Base-by-base conservation (phyloP, 2,329 filamentous ascomycete species). In the Neonectria sp. region DNA sequence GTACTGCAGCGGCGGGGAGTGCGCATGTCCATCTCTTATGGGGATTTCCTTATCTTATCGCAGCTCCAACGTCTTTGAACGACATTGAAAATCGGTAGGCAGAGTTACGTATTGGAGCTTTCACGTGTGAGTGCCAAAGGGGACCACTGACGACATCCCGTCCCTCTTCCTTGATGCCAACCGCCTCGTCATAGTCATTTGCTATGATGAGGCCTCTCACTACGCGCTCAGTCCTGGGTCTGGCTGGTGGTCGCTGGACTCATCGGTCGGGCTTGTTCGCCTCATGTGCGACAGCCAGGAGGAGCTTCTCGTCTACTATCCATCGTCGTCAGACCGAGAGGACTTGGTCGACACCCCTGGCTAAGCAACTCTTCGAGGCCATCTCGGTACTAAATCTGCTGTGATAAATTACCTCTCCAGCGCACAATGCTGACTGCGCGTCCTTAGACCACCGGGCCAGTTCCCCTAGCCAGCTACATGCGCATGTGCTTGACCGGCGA, bases 401-500 rank as follows among this genome's bases (percentile, higher is more conserved):
- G 6, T 12, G 6, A 46, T 40, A 9, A 15, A 13, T 33, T 7
- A 8, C 12, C 21, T 52, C 13, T n/a, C 3, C 13, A 24, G 4
- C 15, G 9, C 8, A 12, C n/a, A 33, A 13, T 15, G 31, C 37
- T 33, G 11, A 46, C 56, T 68, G 6, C 53, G 25, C 43, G 27
- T 40, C 58, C 29, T 17, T 62, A 86, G 83, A 82, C 92, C 46
- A 98, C 96, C 12, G 96, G 96, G 0, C 95, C 96, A 4, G 91
- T 98, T 31, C 94, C 96, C 1, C 89, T 99, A 68, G 95, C 96
- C 6, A 92, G 94, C 59, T 99, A 95, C 81, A 99, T 99, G 96
- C 95, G 96, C 79, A 97, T 98, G 91, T 98, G 95, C 80, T 89
- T 99, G 70, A 99, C 96, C 1, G 93, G 93, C 12, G 93, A 96